Evolutionary conservation across 768 basidiomycete genomes (phyloP).

Genomic region (Termitomyces sp.): DNA sequence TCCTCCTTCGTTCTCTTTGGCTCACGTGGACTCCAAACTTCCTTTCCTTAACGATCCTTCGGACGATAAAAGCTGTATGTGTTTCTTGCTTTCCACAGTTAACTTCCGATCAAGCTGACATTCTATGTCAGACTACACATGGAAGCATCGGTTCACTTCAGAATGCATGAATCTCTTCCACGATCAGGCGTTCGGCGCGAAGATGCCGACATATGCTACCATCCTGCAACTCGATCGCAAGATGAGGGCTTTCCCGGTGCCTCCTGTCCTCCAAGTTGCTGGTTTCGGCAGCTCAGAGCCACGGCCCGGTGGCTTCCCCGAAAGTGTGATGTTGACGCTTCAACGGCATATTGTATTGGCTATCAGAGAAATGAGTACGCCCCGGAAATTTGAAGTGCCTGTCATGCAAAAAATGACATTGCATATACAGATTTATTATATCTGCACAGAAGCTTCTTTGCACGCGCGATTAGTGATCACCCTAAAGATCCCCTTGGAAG

Average conservation of each 20-base stretch:
- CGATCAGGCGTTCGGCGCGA: constrained; percentile 68
- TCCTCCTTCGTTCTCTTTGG: constrained; percentile 60
- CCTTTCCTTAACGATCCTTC: constrained; percentile 42
- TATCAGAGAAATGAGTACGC: constrained; percentile 62
- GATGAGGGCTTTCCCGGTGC: constrained; percentile 63
- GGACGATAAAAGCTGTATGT: constrained; percentile 58
- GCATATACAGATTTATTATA: constrained; percentile 53
- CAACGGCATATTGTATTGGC: constrained; percentile 66
- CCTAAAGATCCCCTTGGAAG: constrained; percentile 71
- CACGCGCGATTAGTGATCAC: constrained; percentile 65
- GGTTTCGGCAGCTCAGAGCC: constrained; percentile 56
- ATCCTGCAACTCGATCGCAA: constrained; percentile 65
- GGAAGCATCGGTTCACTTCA: constrained; percentile 66
- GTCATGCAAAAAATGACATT: background rate
- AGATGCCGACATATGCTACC: constrained; percentile 61
- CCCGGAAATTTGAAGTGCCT: background rate
- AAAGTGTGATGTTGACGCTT: constrained; percentile 48
- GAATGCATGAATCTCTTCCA: constrained; percentile 67
- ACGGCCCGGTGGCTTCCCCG: constrained; percentile 37
- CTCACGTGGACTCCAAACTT: constrained; percentile 64
- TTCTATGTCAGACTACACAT: constrained; percentile 43
- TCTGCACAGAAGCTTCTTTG: constrained; percentile 70
- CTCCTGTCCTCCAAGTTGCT: constrained; percentile 58
- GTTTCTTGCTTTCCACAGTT: background rate
- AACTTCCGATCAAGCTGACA: background rate